Conservation (phyloP, 2,329 filamentous ascomycete genomes). For the Metarhizium humberi region DNA sequence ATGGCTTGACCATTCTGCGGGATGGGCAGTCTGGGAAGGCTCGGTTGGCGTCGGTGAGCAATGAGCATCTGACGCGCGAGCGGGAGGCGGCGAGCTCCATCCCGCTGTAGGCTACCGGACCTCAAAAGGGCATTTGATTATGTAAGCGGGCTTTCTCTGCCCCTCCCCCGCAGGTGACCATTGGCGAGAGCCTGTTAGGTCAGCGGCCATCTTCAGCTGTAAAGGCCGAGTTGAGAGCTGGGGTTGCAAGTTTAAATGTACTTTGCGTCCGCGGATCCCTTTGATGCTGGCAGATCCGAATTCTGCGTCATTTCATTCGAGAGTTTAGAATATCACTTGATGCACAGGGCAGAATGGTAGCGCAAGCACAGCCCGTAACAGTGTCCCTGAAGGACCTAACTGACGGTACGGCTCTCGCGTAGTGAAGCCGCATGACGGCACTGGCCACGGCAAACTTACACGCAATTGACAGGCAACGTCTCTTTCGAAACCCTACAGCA, state of each 20-base stretch:
- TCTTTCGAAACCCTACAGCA: slow-evolving; percentile 59
- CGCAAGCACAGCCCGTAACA: slow-evolving; percentile 45
- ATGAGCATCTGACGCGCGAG: too few relatives aligned
- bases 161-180: not conserved
- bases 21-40: slow-evolving; percentile 3
- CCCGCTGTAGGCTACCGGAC: not conserved
- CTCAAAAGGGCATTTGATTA: slow-evolving; percentile 8
- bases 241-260: not conserved
- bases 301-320: not conserved
- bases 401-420: slow-evolving; percentile 33
- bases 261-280: not conserved
- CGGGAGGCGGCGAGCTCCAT: slow-evolving; percentile 25
- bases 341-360: slow-evolving; percentile 26
- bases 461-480: slow-evolving; percentile 49
- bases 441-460: slow-evolving; percentile 7
- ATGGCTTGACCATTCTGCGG: slow-evolving; percentile 67
- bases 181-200: too few relatives aligned
- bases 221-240: not conserved
- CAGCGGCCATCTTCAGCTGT: too few relatives aligned
- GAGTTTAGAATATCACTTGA: not conserved
- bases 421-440: not conserved
- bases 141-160: slow-evolving; percentile 10
- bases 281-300: not conserved
- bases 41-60: slow-evolving; percentile 1
- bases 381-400: slow-evolving; percentile 54